Conservation (phyloP, 164 flowering plant genomes). For the Taxillus chinensis region DNA sequence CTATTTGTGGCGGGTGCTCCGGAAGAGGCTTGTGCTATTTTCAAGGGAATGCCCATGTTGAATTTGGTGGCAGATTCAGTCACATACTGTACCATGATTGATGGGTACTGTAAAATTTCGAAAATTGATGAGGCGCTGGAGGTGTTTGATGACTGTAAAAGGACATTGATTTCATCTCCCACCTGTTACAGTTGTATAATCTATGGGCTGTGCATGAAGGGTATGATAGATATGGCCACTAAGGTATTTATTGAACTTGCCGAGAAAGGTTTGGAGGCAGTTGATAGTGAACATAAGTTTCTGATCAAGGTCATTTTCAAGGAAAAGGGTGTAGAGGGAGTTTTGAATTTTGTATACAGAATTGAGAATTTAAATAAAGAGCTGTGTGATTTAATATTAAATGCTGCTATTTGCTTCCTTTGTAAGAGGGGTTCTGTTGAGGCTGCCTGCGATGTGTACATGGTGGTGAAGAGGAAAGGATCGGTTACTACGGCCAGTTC, state of each 20-base stretch:
- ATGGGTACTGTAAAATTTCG: conserved; percentile 55
- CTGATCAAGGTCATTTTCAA: conserved; percentile 31
- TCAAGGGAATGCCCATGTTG: conserved; percentile 37
- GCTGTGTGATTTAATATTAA: conserved; percentile 20
- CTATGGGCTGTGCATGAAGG: conserved; percentile 41
- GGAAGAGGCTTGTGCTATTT: conserved; percentile 50
- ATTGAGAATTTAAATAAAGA: conserved; percentile 24
- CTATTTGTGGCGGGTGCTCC: conserved; percentile 50
- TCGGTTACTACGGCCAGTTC: conserved; percentile 21
- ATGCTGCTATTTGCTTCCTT: conserved; percentile 37
- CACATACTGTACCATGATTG: conserved; percentile 61
- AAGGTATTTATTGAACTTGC: conserved; percentile 47
- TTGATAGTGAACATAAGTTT: conserved; percentile 20
- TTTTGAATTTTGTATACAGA: conserved; percentile 30
- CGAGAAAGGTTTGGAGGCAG: conserved; percentile 31
- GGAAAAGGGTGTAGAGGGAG: conserved; percentile 32
- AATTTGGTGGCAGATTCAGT: conserved; percentile 37
- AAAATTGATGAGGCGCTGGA: conserved; percentile 61
- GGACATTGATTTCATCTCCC: conserved; percentile 20
- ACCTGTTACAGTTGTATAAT: conserved; percentile 48
- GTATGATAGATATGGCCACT: conserved; percentile 51
- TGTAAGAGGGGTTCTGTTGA: conserved; percentile 36
- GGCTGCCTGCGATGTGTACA: conserved; percentile 32
- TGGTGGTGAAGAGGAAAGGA: conserved; percentile 34
- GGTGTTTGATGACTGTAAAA: conserved; percentile 54